These are phyloP conservation scores for Pyrenochaeta sp. DNA, from an alignment of 2,329 filamentous ascomycete species.

Conservation along the genomic window DNA sequence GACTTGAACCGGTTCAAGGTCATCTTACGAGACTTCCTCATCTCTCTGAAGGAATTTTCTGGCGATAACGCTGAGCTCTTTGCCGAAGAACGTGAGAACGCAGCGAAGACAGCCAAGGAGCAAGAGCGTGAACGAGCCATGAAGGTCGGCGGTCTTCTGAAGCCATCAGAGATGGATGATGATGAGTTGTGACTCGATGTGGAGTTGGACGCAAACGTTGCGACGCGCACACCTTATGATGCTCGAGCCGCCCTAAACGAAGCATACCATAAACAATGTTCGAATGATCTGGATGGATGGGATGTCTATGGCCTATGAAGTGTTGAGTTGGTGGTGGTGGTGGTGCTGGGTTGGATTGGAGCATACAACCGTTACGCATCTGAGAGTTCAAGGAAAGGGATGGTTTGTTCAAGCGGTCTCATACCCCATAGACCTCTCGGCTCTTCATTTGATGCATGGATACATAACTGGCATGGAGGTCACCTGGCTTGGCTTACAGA, in stretches of 20 bases:
- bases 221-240: slow-evolving; percentile 51
- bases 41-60: slow-evolving; percentile 95
- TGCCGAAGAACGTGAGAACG: slow-evolving; percentile 92
- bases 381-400: slow-evolving; percentile 12
- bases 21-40: slow-evolving; percentile 94
- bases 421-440: slow-evolving; percentile 35
- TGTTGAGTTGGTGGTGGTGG: slow-evolving; percentile 11
- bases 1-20: slow-evolving; percentile 95
- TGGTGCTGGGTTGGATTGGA: slow-evolving; percentile 14
- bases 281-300: slow-evolving; percentile 66
- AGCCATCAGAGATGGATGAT: slow-evolving; percentile 93
- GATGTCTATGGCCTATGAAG: slow-evolving; percentile 67
- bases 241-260: slow-evolving; percentile 15
- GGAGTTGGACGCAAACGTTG: slow-evolving; percentile 48
- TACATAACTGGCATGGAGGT: slow-evolving; percentile 31
- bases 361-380: slow-evolving; percentile 20
- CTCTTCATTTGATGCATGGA: slow-evolving; percentile 32
- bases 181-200: slow-evolving; percentile 79
- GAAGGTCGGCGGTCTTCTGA: slow-evolving; percentile 94
- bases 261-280: slow-evolving; percentile 17
- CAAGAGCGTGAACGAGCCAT: slow-evolving; percentile 90
- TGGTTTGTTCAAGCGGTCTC: slow-evolving; percentile 28
- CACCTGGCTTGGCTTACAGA: slow-evolving; percentile 33
- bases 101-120: slow-evolving; percentile 82
- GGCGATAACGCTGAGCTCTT: slow-evolving; percentile 95